A percentile compares a stretch with the other conserved stretches of the same genome.
phyloP scores from a whole-genome alignment of 1,284 basidiomycete genomes.

The Ganoderma lingzhi region DNA sequence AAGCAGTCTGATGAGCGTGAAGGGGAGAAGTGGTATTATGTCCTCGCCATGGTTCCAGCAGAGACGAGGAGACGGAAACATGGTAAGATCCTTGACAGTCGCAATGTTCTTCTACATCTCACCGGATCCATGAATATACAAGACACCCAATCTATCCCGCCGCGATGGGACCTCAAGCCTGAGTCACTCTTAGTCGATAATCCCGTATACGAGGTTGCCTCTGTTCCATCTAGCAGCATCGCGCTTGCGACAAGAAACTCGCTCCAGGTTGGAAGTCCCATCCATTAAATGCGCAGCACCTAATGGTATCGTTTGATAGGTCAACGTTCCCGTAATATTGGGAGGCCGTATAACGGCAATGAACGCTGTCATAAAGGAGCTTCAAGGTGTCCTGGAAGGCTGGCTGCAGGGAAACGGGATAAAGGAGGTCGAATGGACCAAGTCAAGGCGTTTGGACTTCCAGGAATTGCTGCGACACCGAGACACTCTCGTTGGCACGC shows the following conservation, averaged over 20 bases:
- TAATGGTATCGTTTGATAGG: slow-evolving; percentile 48
- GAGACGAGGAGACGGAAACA: slow-evolving; percentile 63
- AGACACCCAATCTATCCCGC: slow-evolving; percentile 68
- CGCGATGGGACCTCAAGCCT: slow-evolving; percentile 77
- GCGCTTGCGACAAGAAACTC: slow-evolving; percentile 75
- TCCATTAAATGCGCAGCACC: not conserved
- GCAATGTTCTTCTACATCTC: not conserved
- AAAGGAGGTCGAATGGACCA: slow-evolving; percentile 87
- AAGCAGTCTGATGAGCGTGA: slow-evolving; percentile 60
- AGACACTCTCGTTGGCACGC: slow-evolving; percentile 55
- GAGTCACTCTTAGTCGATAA: slow-evolving; percentile 55
- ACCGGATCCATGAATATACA: slow-evolving; percentile 51
- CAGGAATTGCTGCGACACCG: slow-evolving; percentile 83
- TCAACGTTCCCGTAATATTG: slow-evolving; percentile 76
- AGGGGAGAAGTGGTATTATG: slow-evolving; percentile 64
- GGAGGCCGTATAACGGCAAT: slow-evolving; percentile 71
- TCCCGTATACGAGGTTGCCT: slow-evolving; percentile 74
- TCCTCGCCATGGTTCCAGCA: slow-evolving; percentile 80
- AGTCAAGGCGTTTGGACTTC: slow-evolving; percentile 89
- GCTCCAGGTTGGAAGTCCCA: slow-evolving; percentile 66
- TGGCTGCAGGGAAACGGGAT: slow-evolving; percentile 60
- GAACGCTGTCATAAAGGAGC: slow-evolving; percentile 54
- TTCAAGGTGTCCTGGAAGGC: slow-evolving; percentile 62
- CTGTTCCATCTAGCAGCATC: slow-evolving; percentile 81
- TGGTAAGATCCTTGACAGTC: slow-evolving; percentile 49